Conservation (phyloP, 2,329 filamentous ascomycete genomes). For the Ophiocordyceps sinensis region DNA sequence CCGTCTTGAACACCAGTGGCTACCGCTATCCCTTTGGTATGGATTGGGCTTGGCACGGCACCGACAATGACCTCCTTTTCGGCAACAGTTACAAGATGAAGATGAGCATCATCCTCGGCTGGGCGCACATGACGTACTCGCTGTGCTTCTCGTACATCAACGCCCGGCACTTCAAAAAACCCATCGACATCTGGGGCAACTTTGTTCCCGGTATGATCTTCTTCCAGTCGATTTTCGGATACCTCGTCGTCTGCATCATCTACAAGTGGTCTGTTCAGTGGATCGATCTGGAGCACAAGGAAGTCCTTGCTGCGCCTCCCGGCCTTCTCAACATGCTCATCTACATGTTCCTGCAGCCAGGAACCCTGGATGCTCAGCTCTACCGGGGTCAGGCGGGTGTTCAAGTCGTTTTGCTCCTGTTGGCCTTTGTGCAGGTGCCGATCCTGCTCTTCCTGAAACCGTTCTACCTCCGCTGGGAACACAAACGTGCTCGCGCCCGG, state of each 20-base stretch:
- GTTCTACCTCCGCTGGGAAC: slow-evolving; percentile 83
- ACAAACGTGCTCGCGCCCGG: slow-evolving; percentile 74
- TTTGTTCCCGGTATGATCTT: slow-evolving; percentile 98
- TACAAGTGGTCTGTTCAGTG: slow-evolving; percentile 97
- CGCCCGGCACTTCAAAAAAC: slow-evolving; percentile 83
- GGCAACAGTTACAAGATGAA: slow-evolving; percentile 99
- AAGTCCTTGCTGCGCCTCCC: slow-evolving; percentile 47
- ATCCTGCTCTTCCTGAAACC: slow-evolving; percentile 90
- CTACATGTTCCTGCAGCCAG: slow-evolving; percentile 95
- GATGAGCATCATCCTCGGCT: slow-evolving; percentile 93
- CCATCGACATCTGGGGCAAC: slow-evolving; percentile 93
- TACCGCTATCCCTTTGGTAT: slow-evolving; percentile 93
- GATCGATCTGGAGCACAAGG: slow-evolving; percentile 29
- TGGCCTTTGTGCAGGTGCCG: slow-evolving; percentile 79
- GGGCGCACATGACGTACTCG: slow-evolving; percentile 98
- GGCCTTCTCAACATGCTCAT: slow-evolving; percentile 97
- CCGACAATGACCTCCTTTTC: slow-evolving; percentile 90
- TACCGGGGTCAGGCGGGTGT: slow-evolving; percentile 65
- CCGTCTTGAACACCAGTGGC: slow-evolving; percentile 47
- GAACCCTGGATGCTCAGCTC: slow-evolving; percentile 55
- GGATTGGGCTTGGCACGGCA: slow-evolving; percentile 92
- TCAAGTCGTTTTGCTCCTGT: slow-evolving; percentile 63
- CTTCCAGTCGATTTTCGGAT: slow-evolving; percentile 98
- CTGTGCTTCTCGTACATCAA: slow-evolving; percentile 88
- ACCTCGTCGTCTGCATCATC: slow-evolving; percentile 82